Percentiles rank a stretch among this genome's conserved stretches.
Conservation (phyloP, 305 asterid species). For the Fraxinus baroniana region DNA sequence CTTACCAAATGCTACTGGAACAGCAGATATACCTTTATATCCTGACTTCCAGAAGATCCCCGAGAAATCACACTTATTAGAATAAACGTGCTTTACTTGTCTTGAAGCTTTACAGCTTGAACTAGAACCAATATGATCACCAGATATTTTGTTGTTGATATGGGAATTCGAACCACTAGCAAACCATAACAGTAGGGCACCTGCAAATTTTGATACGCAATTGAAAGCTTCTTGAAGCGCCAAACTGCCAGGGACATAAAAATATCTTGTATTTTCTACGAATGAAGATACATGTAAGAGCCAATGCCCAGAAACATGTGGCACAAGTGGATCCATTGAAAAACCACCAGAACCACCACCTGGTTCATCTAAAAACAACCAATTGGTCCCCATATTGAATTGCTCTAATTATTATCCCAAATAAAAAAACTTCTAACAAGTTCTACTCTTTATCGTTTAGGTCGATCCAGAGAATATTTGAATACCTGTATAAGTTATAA, state of each 20-base stretch:
- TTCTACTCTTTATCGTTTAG: constrained; percentile 1
- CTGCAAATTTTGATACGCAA: constrained; percentile 68
- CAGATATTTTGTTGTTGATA: constrained; percentile 28
- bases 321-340: constrained; percentile 61
- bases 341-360: constrained; percentile 53
- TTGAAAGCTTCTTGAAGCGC: constrained; percentile 72
- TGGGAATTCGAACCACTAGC: constrained; percentile 61
- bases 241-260: constrained; percentile 57
- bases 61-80: constrained; percentile 39
- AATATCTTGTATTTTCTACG: constrained; percentile 54
- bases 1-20: constrained; percentile 48
- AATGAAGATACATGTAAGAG: constrained; percentile 52
- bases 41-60: constrained; percentile 46
- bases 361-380: constrained; percentile 51
- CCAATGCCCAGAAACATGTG: constrained; percentile 45
- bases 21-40: constrained; percentile 32
- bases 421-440: constrained; percentile 17
- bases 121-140: constrained; percentile 35
- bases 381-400: constrained; percentile 41
- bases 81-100: constrained; percentile 42
- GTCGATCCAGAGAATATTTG: constrained; percentile 15
- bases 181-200: constrained; percentile 66
- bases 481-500: constrained; percentile 24
- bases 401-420: constrained; percentile 7
- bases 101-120: constrained; percentile 32